Evolutionary conservation across 257 asterid genomes (phyloP).

Genomic region (Jacaranda copaia): DNA sequence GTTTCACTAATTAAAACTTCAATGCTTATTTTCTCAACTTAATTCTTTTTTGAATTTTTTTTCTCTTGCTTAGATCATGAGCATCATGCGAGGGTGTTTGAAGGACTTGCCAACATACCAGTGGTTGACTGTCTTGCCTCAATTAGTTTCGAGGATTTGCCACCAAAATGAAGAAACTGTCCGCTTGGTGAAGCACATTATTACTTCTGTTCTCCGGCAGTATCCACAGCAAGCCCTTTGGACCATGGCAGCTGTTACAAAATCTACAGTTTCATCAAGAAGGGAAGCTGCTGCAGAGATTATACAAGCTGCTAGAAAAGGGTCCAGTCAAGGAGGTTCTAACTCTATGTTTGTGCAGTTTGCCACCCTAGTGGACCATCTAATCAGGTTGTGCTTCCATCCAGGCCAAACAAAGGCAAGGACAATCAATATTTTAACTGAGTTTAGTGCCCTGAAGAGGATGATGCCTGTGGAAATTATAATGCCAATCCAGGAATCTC

Average conservation of each 20-base stretch:
- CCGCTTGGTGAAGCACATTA: slow-evolving; percentile 80
- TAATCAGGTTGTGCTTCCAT: slow-evolving; percentile 89
- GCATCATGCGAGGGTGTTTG: slow-evolving; percentile 92
- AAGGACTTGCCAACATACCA: slow-evolving; percentile 95
- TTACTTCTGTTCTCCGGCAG: slow-evolving; percentile 81
- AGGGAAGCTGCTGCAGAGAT: slow-evolving; percentile 98
- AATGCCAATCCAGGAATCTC: slow-evolving; percentile 94
- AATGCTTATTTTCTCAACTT: slow-evolving; percentile 28
- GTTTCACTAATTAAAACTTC: slow-evolving; percentile 29
- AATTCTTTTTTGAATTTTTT: slow-evolving; percentile 26
- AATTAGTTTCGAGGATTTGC: slow-evolving; percentile 96
- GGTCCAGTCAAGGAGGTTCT: slow-evolving; percentile 66
- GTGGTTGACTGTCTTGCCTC: slow-evolving; percentile 96
- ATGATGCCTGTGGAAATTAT: slow-evolving; percentile 94
- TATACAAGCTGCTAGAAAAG: slow-evolving; percentile 87
- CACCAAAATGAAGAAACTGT: slow-evolving; percentile 94
- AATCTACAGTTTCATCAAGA: slow-evolving; percentile 89
- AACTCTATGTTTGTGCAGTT: slow-evolving; percentile 81
- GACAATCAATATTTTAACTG: slow-evolving; percentile 82
- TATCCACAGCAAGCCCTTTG: slow-evolving; percentile 99
- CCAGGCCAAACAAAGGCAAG: slow-evolving; percentile 87
- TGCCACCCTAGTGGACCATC: slow-evolving; percentile 90
- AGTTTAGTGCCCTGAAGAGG: slow-evolving; percentile 94
- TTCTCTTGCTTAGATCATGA: slow-evolving; percentile 64
- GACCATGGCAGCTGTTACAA: slow-evolving; percentile 99